Conservation (phyloP, 2,329 filamentous ascomycete species). For the Venturia oleaginea region DNA sequence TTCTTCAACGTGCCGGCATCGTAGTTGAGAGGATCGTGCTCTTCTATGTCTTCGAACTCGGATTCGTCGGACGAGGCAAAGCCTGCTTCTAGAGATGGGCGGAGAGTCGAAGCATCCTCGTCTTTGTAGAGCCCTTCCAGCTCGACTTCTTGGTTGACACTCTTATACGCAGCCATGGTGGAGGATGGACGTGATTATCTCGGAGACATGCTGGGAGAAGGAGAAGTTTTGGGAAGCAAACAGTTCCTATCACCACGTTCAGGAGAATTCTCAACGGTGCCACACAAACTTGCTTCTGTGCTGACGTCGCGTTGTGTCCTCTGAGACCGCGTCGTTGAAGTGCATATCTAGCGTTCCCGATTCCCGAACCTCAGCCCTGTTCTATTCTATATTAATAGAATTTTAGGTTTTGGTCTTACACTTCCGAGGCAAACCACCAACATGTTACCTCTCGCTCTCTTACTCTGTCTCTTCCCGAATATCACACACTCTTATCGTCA, state of each 20-base stretch:
- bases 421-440: not conserved
- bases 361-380: not conserved
- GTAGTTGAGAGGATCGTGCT: conserved; percentile 38
- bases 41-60: conserved; percentile 32
- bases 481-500: not conserved
- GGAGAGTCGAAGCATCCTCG: conserved; percentile 19
- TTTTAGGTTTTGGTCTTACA: too few species aligned
- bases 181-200: not conserved
- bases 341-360: not conserved
- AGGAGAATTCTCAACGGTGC: not conserved
- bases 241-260: not conserved
- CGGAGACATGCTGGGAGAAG: not conserved
- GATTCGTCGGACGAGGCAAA: conserved; percentile 29
- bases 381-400: too few species aligned
- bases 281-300: not conserved
- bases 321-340: not conserved
- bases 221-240: not conserved
- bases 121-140: conserved; percentile 4
- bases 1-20: conserved; percentile 31
- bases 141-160: not conserved
- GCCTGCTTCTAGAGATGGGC: conserved; percentile 20
- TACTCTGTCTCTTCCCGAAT: not conserved
- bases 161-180: not conserved
- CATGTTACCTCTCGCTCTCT: not conserved
- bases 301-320: not conserved